Percentiles rank a stretch among this genome's conserved stretches.
Conservation (phyloP, 805 yeast species). For the Zygoascus ofunaensis region DNA sequence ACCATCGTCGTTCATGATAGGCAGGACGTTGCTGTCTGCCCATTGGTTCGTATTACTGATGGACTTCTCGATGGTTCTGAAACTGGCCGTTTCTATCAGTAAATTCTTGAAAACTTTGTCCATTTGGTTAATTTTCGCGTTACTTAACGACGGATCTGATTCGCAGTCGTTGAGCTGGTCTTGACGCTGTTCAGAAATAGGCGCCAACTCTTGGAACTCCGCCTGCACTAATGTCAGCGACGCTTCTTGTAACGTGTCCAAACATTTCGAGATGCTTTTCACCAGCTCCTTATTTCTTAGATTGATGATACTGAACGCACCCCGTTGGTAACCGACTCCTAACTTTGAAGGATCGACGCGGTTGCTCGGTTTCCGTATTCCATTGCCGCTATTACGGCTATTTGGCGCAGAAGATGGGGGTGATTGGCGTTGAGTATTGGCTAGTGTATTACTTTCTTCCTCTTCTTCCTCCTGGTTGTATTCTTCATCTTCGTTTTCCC, state of each 20-base stretch:
- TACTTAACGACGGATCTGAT: background rate
- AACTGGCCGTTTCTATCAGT: background rate
- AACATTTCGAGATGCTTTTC: background rate
- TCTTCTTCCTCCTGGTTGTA: too few relatives aligned
- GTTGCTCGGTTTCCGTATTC: too few relatives aligned
- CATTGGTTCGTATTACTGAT: background rate
- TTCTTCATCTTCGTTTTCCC: too few relatives aligned
- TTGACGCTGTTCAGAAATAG: background rate
- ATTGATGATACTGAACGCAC: background rate
- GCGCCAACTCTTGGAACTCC: background rate
- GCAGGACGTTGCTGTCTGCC: background rate
- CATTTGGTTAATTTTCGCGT: background rate
- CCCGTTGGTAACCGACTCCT: slow-evolving; percentile 2
- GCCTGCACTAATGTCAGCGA: background rate
- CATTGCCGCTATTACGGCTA: too few relatives aligned
- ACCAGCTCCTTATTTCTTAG: background rate
- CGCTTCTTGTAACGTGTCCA: background rate
- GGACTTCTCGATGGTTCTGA: background rate
- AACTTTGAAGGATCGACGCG: too few relatives aligned
- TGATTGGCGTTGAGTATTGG: too few relatives aligned
- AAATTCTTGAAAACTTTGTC: slow-evolving; percentile 1
- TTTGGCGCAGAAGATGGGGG: too few relatives aligned
- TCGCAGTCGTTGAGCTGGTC: background rate
- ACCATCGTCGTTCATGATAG: background rate
- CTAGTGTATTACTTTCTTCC: too few relatives aligned